Base-by-base conservation (phyloP, 805 yeast genomes). In the Zygosaccharomyces kombuchaensis region DNA sequence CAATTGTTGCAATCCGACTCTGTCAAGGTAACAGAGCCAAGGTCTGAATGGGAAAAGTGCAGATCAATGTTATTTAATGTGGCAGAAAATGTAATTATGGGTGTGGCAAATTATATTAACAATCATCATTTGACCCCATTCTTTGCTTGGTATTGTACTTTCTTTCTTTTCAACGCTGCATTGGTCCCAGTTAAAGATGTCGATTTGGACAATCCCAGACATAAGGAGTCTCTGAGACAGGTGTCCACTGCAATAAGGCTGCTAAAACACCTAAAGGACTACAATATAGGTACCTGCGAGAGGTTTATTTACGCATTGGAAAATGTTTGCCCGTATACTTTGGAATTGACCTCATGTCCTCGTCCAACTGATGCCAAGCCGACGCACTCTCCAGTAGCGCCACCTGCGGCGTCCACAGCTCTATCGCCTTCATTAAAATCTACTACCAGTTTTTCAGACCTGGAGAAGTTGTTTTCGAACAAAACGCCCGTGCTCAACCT, bases 61-160 rank as follows among this genome's bases (percentile, higher is more conserved):
- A 37, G 57, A 70, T n/a, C 59, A 71, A 23, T 81, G 82, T 60
- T 52, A 25, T 58, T 75, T 9, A 72, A 68, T 14, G 73, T 75
- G 31, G 77, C 85, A 2, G 72, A 72, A 43, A 76, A 72, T 22
- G 77, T 82, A 0, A 76, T 82, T 12, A 45, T 63, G 32, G 73
- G 81, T 6, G 76, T 81, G 7, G 63, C 70, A 19, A 67, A 65
- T 23, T 77, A 66, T 50, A 56, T 63, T 17, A 52, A 54, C 21
- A 65, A 62, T 31, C 54, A 66, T 40, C 64, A 65, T 9, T 46
- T 72, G 14, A 70, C 77, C n/a, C 72, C 75, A 21, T 66, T 79
- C 25, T 70, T 78, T 10, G 73, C 77, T 22, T 81, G 87, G 87
- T 77, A 80, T 61, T 77, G 83, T 4, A 76, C 80, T 0, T 81